phyloP scores from a whole-genome alignment of 495 filamentous ascomycete species.

The Aspergillus bertholletiae region DNA sequence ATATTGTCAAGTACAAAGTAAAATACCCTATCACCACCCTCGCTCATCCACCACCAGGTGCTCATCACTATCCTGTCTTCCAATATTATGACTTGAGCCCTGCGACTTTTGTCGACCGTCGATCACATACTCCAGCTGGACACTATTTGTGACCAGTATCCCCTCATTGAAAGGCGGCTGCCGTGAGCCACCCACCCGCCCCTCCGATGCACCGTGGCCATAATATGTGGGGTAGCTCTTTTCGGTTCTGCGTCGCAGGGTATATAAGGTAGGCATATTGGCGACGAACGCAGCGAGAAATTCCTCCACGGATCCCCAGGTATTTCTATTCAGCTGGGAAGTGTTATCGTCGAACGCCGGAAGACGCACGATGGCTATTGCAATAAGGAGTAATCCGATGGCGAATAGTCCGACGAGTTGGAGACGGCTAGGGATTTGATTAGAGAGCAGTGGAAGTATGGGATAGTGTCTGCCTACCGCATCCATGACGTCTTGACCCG shows the following conservation, averaged over 20 bases:
- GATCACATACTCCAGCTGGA: neutral
- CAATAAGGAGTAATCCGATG: constrained; percentile 7
- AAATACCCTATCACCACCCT: neutral
- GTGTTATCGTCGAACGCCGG: constrained; percentile 5
- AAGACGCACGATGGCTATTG: constrained; percentile 10
- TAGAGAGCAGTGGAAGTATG: neutral
- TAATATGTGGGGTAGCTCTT: neutral
- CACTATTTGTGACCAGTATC: neutral
- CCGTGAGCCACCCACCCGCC: neutral
- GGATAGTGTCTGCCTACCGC: neutral
- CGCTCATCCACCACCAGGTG: neutral
- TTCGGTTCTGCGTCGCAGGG: neutral
- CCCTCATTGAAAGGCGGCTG: neutral
- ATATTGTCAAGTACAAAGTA: no score
- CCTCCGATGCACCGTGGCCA: neutral
- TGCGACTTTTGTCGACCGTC: neutral
- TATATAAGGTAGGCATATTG: constrained; percentile 8
- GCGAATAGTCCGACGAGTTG: constrained; percentile 10
- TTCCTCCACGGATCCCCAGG: constrained; percentile 6
- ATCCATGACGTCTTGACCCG: constrained; percentile 2
- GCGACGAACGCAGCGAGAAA: constrained; percentile 11
- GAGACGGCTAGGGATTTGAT: neutral
- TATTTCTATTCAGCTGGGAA: constrained; percentile 6
- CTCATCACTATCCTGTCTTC: neutral
- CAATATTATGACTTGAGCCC: neutral